These are phyloP conservation scores for Cladosporium halotolerans DNA, from an alignment of 2,329 filamentous ascomycete species.

Conservation along the genomic window DNA sequence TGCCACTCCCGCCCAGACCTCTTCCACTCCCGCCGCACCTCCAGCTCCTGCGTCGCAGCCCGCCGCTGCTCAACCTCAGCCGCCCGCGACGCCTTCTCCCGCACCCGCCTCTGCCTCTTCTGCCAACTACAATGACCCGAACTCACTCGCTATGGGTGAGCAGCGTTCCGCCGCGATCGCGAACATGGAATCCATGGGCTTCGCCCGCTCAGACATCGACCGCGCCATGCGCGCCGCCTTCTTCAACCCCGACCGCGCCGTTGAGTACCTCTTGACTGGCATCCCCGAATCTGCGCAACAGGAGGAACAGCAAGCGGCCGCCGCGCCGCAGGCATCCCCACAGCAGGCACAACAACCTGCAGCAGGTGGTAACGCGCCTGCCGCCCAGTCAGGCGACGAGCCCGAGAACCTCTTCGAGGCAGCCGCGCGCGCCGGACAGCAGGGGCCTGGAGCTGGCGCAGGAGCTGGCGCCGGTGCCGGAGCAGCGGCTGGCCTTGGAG, in stretches of 20 bases:
- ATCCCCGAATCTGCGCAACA: slow-evolving; percentile 80
- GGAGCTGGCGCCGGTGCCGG: slow-evolving; percentile 38
- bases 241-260: slow-evolving; percentile 93
- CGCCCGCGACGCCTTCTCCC: slow-evolving; percentile 46
- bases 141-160: slow-evolving; percentile 77
- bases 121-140: slow-evolving; percentile 60
- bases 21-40: slow-evolving; percentile 31
- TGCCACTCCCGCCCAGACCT: slow-evolving; percentile 48
- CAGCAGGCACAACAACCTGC: slow-evolving; percentile 35
- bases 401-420: slow-evolving; percentile 88
- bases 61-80: slow-evolving; percentile 44
- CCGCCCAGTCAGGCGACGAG: slow-evolving; percentile 51
- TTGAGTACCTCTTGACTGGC: slow-evolving; percentile 89
- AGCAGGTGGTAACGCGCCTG: slow-evolving; percentile 53
- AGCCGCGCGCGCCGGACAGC: slow-evolving; percentile 32
- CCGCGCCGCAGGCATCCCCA: slow-evolving; percentile 22
- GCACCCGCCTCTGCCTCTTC: slow-evolving; percentile 36
- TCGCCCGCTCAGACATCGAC: slow-evolving; percentile 80
- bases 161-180: slow-evolving; percentile 76
- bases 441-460: slow-evolving; percentile 36
- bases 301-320: slow-evolving; percentile 53
- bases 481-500: slow-evolving; percentile 37
- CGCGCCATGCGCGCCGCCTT: slow-evolving; percentile 92
- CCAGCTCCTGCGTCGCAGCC: slow-evolving; percentile 54
- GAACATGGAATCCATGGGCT: slow-evolving; percentile 97